A percentile compares a stretch with the other conserved stretches of the same genome.
These are phyloP conservation scores for Paracoccidioides lutzii DNA, from an alignment of 2,329 filamentous ascomycete species.

Conservation along the genomic window DNA sequence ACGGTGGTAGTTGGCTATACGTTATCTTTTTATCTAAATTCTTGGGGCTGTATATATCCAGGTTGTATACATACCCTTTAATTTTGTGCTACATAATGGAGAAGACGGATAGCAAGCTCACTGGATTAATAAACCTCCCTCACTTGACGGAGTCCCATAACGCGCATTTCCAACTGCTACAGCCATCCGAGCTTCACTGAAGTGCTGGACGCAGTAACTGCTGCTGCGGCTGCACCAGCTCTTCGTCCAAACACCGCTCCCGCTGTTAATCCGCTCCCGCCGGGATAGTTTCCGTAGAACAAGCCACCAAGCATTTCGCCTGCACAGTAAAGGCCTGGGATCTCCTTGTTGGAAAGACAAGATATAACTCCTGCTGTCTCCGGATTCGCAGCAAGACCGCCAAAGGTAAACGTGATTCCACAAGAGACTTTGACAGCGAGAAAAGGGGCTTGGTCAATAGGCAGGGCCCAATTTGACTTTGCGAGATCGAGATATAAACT, in stretches of 20 bases:
- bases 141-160: too few species aligned
- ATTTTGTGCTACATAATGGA: too few species aligned
- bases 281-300: slow-evolving; percentile 52
- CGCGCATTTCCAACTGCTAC: too few species aligned
- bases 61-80: too few species aligned
- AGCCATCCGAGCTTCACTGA: not conserved
- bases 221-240: slow-evolving; percentile 28
- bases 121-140: too few species aligned
- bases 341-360: slow-evolving; percentile 30
- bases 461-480: slow-evolving; percentile 56
- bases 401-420: slow-evolving; percentile 58
- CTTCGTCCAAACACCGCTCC: slow-evolving; percentile 42
- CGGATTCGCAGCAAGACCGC: slow-evolving; percentile 45
- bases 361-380: slow-evolving; percentile 42
- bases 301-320: slow-evolving; percentile 56
- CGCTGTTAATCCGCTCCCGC: slow-evolving; percentile 49
- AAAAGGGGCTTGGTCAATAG: slow-evolving; percentile 45
- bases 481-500: slow-evolving; percentile 32
- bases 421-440: slow-evolving; percentile 51
- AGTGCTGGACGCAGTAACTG: too few species aligned
- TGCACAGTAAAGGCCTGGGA: slow-evolving; percentile 46
- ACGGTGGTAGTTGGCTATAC: too few species aligned
- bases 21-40: too few species aligned
- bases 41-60: too few species aligned
- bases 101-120: too few species aligned